These are phyloP conservation scores for Yamadazyma aaseri DNA, from an alignment of 1,139 yeast species.

Conservation along the genomic window DNA sequence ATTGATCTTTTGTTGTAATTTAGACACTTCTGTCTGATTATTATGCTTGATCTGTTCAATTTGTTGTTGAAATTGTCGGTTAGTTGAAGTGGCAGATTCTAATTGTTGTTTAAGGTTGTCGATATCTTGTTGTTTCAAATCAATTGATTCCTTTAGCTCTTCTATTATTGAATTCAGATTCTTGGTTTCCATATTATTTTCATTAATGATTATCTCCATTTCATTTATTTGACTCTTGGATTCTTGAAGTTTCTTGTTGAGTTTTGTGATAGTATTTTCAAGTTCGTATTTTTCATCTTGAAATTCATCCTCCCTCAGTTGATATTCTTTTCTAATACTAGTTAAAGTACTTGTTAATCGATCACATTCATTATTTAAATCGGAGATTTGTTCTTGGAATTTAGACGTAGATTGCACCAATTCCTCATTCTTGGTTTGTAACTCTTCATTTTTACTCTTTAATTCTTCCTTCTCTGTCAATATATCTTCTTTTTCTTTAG, in stretches of 20 bases:
- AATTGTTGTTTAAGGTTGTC: constrained; percentile 14
- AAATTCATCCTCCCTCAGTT: constrained; percentile 38
- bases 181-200: constrained; percentile 44
- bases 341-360: constrained; percentile 52
- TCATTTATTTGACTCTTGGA: constrained; percentile 45
- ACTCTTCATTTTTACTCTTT: constrained; percentile 11
- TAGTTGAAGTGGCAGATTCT: constrained; percentile 2
- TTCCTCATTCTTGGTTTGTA: constrained; percentile 12
- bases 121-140: constrained; percentile 16
- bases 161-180: constrained; percentile 42
- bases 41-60: constrained; percentile 13
- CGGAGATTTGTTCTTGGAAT: constrained; percentile 54
- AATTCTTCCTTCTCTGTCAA: constrained; percentile 24
- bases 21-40: constrained; percentile 18
- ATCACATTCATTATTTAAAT: constrained; percentile 68
- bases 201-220: constrained; percentile 45
- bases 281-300: constrained; percentile 48
- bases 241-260: constrained; percentile 39
- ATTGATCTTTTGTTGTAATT: constrained; percentile 16
- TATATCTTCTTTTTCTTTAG: constrained; percentile 24
- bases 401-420: too few relatives aligned
- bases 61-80: constrained; percentile 15
- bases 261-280: constrained; percentile 36
- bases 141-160: constrained; percentile 43
- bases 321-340: constrained; percentile 44